Evolutionary conservation across 352 stramenopile species (phyloP).

Genomic region (Phytophthora gonapodyides): DNA sequence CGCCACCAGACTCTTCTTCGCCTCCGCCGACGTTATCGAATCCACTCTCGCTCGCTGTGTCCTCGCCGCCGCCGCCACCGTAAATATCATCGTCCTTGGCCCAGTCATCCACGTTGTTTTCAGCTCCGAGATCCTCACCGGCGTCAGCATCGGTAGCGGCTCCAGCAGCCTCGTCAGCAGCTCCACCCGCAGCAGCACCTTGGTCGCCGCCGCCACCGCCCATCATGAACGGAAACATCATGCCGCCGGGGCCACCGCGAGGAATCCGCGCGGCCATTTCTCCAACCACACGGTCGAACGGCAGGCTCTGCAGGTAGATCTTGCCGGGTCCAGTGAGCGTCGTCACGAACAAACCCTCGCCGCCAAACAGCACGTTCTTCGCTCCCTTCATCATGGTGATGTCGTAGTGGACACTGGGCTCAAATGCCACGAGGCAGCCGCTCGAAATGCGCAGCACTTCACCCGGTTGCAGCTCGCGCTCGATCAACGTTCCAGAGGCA

Average conservation of each 20-base stretch:
- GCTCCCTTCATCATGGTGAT: constrained; percentile 92
- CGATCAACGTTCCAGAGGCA: constrained; percentile 89
- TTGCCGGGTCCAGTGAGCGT: constrained; percentile 91
- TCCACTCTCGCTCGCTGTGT: constrained; percentile 11
- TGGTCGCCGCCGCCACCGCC: constrained; percentile 51
- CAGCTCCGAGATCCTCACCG: constrained; percentile 11
- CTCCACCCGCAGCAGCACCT: constrained; percentile 26
- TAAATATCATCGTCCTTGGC: constrained; percentile 60
- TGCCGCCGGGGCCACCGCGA: constrained; percentile 66
- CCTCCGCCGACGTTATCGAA: constrained; percentile 26
- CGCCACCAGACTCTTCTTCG: constrained; percentile 36
- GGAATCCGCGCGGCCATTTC: constrained; percentile 92
- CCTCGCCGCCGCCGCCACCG: constrained; percentile 24
- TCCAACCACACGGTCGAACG: constrained; percentile 92
- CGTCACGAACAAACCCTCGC: constrained; percentile 94
- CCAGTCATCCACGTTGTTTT: constrained; percentile 32
- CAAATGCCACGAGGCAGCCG: constrained; percentile 92
- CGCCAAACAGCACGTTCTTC: constrained; percentile 95
- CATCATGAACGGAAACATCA: constrained; percentile 90
- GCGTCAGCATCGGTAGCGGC: constrained; percentile 31
- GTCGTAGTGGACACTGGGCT: constrained; percentile 87
- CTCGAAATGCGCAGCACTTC: constrained; percentile 93
- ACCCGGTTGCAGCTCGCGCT: constrained; percentile 82
- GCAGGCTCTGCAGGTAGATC: constrained; percentile 92
- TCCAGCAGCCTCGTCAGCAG: constrained; percentile 33